These are phyloP conservation scores for Eucalyptus sp. DNA, from an alignment of 345 rosid species.

Conservation along the genomic window DNA sequence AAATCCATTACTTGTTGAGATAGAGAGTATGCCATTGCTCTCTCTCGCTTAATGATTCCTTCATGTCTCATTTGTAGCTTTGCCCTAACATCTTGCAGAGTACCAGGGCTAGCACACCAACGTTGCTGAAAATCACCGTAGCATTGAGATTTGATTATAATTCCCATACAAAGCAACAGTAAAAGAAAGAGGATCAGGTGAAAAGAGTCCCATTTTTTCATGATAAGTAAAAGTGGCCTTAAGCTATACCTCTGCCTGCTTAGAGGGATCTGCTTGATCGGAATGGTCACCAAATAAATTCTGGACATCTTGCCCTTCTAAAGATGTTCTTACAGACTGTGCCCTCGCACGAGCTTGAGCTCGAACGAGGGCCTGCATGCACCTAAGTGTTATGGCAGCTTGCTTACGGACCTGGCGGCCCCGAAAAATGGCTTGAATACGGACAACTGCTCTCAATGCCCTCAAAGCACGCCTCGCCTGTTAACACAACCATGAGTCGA, in stretches of 20 bases:
- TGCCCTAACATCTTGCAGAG: constrained; percentile 43
- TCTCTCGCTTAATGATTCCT: constrained; percentile 85
- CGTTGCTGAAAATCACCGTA: constrained; percentile 30
- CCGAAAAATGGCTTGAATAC: constrained; percentile 83
- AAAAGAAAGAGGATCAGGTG: not conserved
- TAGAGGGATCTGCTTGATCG: constrained; percentile 23
- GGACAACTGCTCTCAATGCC: constrained; percentile 81
- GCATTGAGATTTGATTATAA: not conserved
- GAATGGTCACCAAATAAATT: constrained; percentile 3
- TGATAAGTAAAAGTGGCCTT: not conserved
- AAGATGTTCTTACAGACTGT: constrained; percentile 17
- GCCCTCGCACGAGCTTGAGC: constrained; percentile 79
- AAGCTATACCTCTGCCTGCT: constrained; percentile 59
- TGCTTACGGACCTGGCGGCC: constrained; percentile 82
- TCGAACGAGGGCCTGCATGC: constrained; percentile 96
- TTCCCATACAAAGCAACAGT: not conserved
- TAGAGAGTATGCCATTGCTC: constrained; percentile 66
- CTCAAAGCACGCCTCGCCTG: constrained; percentile 81
- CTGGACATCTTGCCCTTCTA: constrained; percentile 17
- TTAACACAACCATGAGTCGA: not conserved
- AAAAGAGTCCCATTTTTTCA: not conserved
- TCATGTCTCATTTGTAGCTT: constrained; percentile 70
- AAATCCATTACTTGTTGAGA: constrained; percentile 53
- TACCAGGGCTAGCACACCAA: constrained; percentile 68
- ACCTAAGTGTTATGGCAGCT: constrained; percentile 81